These are phyloP conservation scores for Biscutella auriculata DNA, from an alignment of 441 rosid species.

Conservation along the genomic window DNA sequence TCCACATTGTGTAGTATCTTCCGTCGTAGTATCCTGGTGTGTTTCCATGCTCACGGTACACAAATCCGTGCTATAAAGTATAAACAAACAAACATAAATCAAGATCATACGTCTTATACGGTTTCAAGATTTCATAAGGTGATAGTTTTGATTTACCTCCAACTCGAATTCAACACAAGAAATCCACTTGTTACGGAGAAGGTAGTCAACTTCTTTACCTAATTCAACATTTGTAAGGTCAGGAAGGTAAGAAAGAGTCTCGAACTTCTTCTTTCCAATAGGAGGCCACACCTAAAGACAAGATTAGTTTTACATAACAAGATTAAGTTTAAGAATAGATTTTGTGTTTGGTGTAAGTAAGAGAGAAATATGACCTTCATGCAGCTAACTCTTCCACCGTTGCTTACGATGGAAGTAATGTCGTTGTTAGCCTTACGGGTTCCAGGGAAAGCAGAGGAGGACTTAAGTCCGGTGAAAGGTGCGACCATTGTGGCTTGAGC, in stretches of 20 bases:
- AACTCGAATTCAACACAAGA: slow-evolving; percentile 42
- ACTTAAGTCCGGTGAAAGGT: slow-evolving; percentile 56
- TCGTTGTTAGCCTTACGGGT: slow-evolving; percentile 36
- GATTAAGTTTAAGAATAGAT: too few species aligned
- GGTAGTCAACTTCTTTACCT: slow-evolving; percentile 35
- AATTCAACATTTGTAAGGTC: slow-evolving; percentile 16
- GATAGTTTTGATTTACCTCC: too few species aligned
- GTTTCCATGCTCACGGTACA: slow-evolving; percentile 34
- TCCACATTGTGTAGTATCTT: slow-evolving; percentile 52
- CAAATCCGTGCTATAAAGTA: slow-evolving; percentile 33
- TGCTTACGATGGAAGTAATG: slow-evolving; percentile 49
- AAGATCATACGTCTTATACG: too few species aligned
- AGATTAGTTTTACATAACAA: too few species aligned
- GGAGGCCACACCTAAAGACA: slow-evolving; percentile 36
- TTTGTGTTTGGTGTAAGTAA: too few species aligned
- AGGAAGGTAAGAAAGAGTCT: slow-evolving; percentile 44
- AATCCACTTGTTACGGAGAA: slow-evolving; percentile 28
- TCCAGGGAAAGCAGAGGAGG: slow-evolving; percentile 39
- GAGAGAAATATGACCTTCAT: slow-evolving; percentile 35
- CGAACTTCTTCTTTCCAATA: slow-evolving; percentile 33
- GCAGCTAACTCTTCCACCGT: slow-evolving; percentile 56
- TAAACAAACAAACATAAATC: too few species aligned
- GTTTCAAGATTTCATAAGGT: too few species aligned
- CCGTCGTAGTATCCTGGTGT: slow-evolving; percentile 45
- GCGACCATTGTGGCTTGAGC: slow-evolving; percentile 50